phyloP scores from a whole-genome alignment of 2,329 filamentous ascomycete genomes.

The Epichloe typhina region DNA sequence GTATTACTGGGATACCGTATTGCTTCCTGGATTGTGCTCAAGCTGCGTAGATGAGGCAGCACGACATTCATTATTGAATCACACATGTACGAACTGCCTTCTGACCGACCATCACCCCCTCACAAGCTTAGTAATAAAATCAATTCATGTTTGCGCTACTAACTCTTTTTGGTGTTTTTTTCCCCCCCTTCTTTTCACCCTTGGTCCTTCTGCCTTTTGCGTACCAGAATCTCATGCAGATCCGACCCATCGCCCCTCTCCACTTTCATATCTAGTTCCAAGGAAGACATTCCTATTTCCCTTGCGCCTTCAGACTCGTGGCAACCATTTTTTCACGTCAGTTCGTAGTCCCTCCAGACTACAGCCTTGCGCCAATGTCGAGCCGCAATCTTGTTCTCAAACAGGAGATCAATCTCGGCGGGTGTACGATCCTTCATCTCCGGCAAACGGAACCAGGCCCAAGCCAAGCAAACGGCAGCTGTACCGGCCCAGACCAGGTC shows the following conservation, averaged over 20 bases:
- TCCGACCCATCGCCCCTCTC: neutral
- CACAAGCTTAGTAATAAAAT: no score
- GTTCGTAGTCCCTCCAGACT: neutral
- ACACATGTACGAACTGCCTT: no score
- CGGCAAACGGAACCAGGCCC: constrained; percentile 12
- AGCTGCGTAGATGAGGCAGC: no score
- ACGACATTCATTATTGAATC: no score
- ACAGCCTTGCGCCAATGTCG: constrained; percentile 7
- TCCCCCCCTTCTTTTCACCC: no score
- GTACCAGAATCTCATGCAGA: no score
- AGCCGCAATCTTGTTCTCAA: constrained; percentile 12
- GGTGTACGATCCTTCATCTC: constrained; percentile 12
- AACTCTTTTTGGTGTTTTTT: no score
- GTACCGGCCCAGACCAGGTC: constrained; percentile 11
- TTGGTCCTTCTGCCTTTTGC: no score
- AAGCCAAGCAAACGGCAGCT: constrained; percentile 6
- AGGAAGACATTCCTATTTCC: neutral
- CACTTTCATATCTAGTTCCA: neutral
- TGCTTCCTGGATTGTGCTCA: no score
- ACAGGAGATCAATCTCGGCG: constrained; percentile 12
- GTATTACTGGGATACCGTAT: no score
- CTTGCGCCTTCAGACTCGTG: neutral
- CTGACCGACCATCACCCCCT: no score
- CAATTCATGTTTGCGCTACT: no score
- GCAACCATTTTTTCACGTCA: neutral